Base-by-base conservation (phyloP, 345 rosid genomes). In the Microthlaspi erraticum region DNA sequence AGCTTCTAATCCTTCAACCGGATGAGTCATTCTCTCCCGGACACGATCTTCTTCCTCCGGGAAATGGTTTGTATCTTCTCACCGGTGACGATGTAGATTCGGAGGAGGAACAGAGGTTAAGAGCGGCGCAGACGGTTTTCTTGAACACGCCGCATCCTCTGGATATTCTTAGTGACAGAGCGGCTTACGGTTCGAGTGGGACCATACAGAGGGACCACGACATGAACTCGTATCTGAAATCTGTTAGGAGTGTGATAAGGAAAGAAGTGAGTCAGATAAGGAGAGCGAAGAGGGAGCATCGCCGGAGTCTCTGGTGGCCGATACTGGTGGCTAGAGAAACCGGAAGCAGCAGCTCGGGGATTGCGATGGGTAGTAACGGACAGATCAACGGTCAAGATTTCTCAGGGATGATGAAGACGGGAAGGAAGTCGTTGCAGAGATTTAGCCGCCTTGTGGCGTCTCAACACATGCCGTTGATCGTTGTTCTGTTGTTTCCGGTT, bases 111-210 rank as follows among this genome's bases (percentile, higher is more conserved):
- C 73, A 81, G 50, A 12, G 55, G 20, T 76, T 91, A 46, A 79
- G 44, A 41, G 82, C 90, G 0, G 96, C 97, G 0, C 81, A 81
- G 48, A 74, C 75, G 20, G 74, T 83, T 39, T 91, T 88, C 83
- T 75, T 91, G 52, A 87, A 89, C 72, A 83, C 96, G 1, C 97
- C 97, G 5, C 97, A 91, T 72, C 97, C 97, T 9, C 90, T 89
- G 0, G 97, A 91, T 68, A 89, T 89, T 73, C 80, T 91, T 6
- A 79, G 93, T 10, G 97, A 91, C 50, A 78, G 93, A 29, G 63
- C 86, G 0, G 91, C 97, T 9, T 91, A 91, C 54, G 97, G 95
- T 38, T 83, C 96, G 0, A 85, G 73, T 37, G 97, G 97, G 68
- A 78, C 85, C 54, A 88, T 91, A 45, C 84, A 82, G 17, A 83